Evolutionary conservation across 805 yeast species (phyloP).

Genomic region (Yarrowia hollandica): DNA sequence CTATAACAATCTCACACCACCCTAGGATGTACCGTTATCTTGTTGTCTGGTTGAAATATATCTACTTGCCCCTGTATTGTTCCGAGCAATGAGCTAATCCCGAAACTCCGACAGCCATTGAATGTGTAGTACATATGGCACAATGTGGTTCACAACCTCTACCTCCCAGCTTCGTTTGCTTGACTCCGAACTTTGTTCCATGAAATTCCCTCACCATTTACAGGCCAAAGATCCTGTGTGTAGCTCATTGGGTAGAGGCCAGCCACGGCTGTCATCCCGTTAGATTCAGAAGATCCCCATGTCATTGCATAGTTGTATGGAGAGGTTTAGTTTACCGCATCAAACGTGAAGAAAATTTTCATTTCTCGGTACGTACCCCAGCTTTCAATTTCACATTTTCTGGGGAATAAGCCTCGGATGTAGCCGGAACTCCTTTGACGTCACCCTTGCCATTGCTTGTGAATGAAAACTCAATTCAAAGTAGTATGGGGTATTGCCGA

Average conservation of each 20-base stretch:
- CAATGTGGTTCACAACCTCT: background rate
- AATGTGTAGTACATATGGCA: background rate
- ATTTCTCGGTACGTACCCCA: slow-evolving; percentile 27
- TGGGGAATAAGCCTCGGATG: slow-evolving; percentile 30
- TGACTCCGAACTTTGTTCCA: slow-evolving; percentile 27
- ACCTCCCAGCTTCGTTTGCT: slow-evolving; percentile 23
- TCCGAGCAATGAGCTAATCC: background rate
- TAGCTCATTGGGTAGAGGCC: background rate
- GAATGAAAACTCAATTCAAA: slow-evolving; percentile 23
- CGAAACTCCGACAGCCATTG: slow-evolving; percentile 19
- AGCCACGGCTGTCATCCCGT: background rate
- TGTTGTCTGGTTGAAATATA: too few relatives aligned
- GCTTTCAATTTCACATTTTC: slow-evolving; percentile 30
- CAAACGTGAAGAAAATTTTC: slow-evolving; percentile 5
- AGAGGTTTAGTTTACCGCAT: too few relatives aligned
- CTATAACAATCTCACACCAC: background rate
- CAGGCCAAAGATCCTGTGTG: background rate
- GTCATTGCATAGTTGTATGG: background rate
- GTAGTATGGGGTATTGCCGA: slow-evolving; percentile 25
- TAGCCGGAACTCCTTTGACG: slow-evolving; percentile 25
- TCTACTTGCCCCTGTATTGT: too few relatives aligned
- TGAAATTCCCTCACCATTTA: slow-evolving; percentile 24
- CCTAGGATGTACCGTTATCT: background rate
- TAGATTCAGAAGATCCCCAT: background rate
- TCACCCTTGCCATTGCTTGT: slow-evolving; percentile 21